phyloP scores from a whole-genome alignment of 495 filamentous ascomycete species.

The Podospora fimiseda region DNA sequence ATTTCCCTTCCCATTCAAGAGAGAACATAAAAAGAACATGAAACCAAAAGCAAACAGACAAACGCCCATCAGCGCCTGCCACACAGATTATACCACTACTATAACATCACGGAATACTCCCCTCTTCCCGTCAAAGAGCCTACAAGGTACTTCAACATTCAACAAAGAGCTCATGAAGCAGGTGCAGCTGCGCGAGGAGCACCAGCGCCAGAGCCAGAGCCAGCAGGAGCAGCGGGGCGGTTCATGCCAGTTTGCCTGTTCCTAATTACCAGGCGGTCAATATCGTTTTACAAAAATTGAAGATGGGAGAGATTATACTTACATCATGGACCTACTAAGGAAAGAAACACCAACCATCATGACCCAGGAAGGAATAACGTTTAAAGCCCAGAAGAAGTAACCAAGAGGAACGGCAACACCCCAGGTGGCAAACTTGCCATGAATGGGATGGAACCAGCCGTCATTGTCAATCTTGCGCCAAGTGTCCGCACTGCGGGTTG shows the following conservation, averaged over 20 bases:
- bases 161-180: not conserved
- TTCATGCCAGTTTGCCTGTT: conserved; percentile 22
- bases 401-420: conserved; percentile 60
- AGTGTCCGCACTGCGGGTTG: conserved; percentile 52
- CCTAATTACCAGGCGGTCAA: no score
- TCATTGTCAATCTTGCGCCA: conserved; percentile 46
- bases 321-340: conserved; percentile 80
- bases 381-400: conserved; percentile 69
- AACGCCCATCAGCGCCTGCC: no score
- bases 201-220: conserved; percentile 8
- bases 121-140: no score
- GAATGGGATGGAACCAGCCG: conserved; percentile 73
- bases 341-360: conserved; percentile 80
- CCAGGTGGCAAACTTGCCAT: conserved; percentile 61
- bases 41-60: no score
- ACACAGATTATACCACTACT: no score
- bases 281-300: conserved; percentile 24
- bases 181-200: conserved; percentile 22
- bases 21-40: no score
- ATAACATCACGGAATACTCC: no score
- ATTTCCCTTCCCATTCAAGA: no score
- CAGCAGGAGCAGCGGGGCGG: conserved; percentile 6
- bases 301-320: conserved; percentile 35
- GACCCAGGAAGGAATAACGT: conserved; percentile 48
- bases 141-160: no score